Conservation (phyloP, 495 filamentous ascomycete species). For the Jackrogersella multiformis region DNA sequence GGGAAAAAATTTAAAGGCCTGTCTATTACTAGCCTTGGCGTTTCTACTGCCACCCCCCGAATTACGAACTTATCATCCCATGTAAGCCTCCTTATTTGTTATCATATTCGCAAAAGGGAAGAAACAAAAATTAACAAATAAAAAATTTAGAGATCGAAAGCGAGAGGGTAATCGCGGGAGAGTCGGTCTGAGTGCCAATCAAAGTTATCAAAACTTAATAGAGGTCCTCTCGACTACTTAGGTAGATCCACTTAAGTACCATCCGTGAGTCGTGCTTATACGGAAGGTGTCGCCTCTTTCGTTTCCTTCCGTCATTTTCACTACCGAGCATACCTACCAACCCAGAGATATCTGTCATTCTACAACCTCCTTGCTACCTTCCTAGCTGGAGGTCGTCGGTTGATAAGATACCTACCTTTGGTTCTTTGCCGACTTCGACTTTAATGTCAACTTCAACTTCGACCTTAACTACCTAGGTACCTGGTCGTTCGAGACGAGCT, state of each 20-base stretch:
- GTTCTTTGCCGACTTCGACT: slow-evolving; percentile 16
- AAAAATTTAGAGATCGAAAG: not conserved
- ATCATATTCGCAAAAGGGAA: slow-evolving; percentile 6
- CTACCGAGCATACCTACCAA: not conserved
- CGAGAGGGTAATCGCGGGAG: not conserved
- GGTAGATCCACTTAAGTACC: slow-evolving; percentile 34
- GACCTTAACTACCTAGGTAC: no score
- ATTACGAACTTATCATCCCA: slow-evolving; percentile 10
- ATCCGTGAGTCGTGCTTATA: slow-evolving; percentile 28
- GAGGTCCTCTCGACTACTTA: no score
- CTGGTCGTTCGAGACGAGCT: no score
- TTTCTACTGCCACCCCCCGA: slow-evolving; percentile 7
- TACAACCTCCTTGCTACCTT: no score
- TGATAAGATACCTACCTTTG: slow-evolving; percentile 17
- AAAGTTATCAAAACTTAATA: slow-evolving; percentile 28
- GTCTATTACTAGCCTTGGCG: slow-evolving; percentile 28
- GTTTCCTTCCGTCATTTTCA: slow-evolving; percentile 17
- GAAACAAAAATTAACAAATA: not conserved
- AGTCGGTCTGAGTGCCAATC: slow-evolving; percentile 19
- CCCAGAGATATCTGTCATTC: no score
- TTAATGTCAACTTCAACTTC: no score
- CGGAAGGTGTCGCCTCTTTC: slow-evolving; percentile 11
- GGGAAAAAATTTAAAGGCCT: slow-evolving; percentile 13
- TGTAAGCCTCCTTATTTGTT: slow-evolving; percentile 32
- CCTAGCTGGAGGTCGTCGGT: not conserved